Evolutionary conservation across 257 asterid species (phyloP).

Genomic region (Solanum piurae): DNA sequence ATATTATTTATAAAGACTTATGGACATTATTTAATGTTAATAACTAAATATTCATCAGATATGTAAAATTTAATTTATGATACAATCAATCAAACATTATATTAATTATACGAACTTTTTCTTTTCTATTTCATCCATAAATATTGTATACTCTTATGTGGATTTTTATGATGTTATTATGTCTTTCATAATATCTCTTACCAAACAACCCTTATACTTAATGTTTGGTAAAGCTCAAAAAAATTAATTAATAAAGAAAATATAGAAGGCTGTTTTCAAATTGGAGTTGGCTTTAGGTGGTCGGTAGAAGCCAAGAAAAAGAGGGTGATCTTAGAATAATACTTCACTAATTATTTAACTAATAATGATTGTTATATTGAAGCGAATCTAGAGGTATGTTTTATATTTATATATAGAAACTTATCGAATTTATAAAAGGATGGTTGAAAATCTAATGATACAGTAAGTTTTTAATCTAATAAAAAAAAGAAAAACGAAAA

Average conservation of each 20-base stretch:
- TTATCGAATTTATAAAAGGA: too few species aligned
- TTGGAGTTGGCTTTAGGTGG: conserved; percentile 22
- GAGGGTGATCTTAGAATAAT: not conserved
- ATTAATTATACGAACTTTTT: not conserved
- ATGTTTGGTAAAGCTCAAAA: not conserved
- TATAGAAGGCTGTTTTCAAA: conserved; percentile 16
- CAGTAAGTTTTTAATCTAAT: too few species aligned
- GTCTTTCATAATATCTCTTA: not conserved
- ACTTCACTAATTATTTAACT: not conserved
- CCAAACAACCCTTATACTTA: not conserved
- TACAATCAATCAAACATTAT: not conserved
- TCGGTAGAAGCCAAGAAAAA: conserved; percentile 12
- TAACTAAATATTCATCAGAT: not conserved
- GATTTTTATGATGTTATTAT: not conserved
- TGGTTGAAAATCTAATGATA: too few species aligned
- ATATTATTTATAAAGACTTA: not conserved
- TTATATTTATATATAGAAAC: too few species aligned
- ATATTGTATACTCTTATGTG: not conserved
- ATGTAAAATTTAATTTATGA: not conserved
- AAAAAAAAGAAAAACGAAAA: too few species aligned
- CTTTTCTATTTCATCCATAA: not conserved
- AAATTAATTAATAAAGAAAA: not conserved
- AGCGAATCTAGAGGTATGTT: too few species aligned
- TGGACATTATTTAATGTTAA: too few species aligned
- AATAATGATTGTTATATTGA: not conserved